A percentile compares a stretch with the other conserved stretches of the same genome.
Evolutionary conservation across 208 protist genomes (phyloP).

Genomic region (Leishmania gerbilli): DNA sequence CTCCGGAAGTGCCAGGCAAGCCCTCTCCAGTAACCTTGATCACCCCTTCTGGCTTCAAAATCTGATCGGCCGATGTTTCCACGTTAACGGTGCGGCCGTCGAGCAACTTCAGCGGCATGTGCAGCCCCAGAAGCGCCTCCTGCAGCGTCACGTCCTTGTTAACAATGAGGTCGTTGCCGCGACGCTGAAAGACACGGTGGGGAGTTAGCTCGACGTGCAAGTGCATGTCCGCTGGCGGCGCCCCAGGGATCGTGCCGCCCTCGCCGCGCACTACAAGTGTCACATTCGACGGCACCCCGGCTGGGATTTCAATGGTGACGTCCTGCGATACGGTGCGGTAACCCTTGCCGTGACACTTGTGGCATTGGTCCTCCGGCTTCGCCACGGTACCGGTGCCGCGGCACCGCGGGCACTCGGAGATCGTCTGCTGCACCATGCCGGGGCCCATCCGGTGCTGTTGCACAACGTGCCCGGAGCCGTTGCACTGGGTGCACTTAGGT

Average conservation of each 20-base stretch:
- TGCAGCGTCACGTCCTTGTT: constrained; percentile 90
- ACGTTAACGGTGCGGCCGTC: constrained; percentile 91
- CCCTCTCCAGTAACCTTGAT: constrained; percentile 86
- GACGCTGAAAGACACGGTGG: constrained; percentile 93
- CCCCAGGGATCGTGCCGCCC: constrained; percentile 93
- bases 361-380: constrained; percentile 95
- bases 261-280: constrained; percentile 96
- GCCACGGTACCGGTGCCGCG: constrained; percentile 92
- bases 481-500: constrained; percentile 91
- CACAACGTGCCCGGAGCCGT: constrained; percentile 93
- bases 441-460: constrained; percentile 94
- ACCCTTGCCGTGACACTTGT: constrained; percentile 94
- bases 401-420: constrained; percentile 92
- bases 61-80: constrained; percentile 46
- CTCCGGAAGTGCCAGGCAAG: constrained; percentile 73
- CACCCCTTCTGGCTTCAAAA: constrained; percentile 79
- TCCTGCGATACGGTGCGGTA: constrained; percentile 92
- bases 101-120: constrained; percentile 90
- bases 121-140: constrained; percentile 93
- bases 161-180: constrained; percentile 95
- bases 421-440: constrained; percentile 97
- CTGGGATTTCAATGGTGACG: constrained; percentile 95
- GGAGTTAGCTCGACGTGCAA: constrained; percentile 95
- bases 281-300: constrained; percentile 95
- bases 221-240: constrained; percentile 96